phyloP scores from a whole-genome alignment of 768 basidiomycete species.

The Chalciporus pseudorubinellus region DNA sequence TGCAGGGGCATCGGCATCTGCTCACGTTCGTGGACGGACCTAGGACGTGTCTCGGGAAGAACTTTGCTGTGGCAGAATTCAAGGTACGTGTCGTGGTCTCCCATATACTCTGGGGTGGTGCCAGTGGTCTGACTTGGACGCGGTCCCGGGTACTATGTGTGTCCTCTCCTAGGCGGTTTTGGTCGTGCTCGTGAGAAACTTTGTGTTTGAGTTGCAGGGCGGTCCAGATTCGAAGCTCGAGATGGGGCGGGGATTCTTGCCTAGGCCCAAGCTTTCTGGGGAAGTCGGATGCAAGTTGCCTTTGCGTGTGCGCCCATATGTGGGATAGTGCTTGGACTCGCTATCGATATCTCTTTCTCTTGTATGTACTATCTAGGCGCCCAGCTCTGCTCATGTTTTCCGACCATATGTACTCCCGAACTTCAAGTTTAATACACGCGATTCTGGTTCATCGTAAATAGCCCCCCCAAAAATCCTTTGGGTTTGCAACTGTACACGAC shows the following conservation, averaged over 20 bases:
- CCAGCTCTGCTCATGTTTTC: background rate
- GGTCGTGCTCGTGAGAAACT: conserved; percentile 40
- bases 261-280: conserved; percentile 9
- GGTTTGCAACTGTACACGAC: too few relatives aligned
- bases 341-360: background rate
- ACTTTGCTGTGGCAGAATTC: conserved; percentile 42
- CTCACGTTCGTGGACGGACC: conserved; percentile 51
- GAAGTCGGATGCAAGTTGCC: conserved; percentile 24
- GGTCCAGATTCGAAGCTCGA: conserved; percentile 29
- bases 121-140: background rate
- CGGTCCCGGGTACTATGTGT: too few relatives aligned
- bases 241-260: background rate
- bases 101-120: too few relatives aligned
- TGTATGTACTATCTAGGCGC: background rate
- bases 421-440: too few relatives aligned
- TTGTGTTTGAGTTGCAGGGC: conserved; percentile 34
- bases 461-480: too few relatives aligned
- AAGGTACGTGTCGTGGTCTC: conserved; percentile 22
- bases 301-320: conserved; percentile 16
- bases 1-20: conserved; percentile 46
- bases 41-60: conserved; percentile 46
- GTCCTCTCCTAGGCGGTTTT: conserved; percentile 38
- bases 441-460: too few relatives aligned
- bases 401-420: background rate
- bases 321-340: background rate